A percentile compares a stretch with the other conserved stretches of the same genome.
phyloP scores from a whole-genome alignment of 1,139 yeast species.

The Yarrowia galli region DNA sequence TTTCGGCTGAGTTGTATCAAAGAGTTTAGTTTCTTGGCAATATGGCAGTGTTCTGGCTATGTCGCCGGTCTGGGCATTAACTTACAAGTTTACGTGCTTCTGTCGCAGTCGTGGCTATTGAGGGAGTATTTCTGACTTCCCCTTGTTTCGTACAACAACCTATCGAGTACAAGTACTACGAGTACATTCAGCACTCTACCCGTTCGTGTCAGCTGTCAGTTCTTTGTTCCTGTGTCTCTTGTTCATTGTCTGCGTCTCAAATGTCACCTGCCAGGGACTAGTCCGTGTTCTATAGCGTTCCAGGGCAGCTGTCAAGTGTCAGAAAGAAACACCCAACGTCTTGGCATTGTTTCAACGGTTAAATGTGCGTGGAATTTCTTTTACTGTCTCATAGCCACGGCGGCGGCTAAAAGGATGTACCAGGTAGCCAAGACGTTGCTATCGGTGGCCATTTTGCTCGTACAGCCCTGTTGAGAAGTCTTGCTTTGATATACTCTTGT shows the following conservation, averaged over 20 bases:
- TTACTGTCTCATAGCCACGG: background rate
- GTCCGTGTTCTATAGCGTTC: background rate
- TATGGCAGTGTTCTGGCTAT: slow-evolving; percentile 1
- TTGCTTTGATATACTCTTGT: no score
- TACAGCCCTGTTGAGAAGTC: background rate
- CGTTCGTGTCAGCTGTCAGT: background rate
- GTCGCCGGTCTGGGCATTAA: background rate
- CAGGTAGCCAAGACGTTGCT: background rate
- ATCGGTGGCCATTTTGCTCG: background rate
- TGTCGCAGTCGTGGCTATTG: background rate
- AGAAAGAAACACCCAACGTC: background rate
- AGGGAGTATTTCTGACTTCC: background rate
- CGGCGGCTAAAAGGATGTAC: no score
- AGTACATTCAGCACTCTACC: background rate
- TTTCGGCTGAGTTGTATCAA: background rate
- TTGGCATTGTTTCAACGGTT: slow-evolving; percentile 2
- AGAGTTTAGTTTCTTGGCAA: background rate
- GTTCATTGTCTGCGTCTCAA: background rate
- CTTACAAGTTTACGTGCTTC: background rate
- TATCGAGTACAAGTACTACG: no score
- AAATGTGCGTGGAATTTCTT: background rate
- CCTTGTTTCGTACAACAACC: background rate
- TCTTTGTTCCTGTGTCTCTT: background rate
- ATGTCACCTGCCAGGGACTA: background rate
- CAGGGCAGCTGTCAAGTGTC: background rate